phyloP scores from a whole-genome alignment of 108 stramenopile genomes.

The Discostella stelligeroides region DNA sequence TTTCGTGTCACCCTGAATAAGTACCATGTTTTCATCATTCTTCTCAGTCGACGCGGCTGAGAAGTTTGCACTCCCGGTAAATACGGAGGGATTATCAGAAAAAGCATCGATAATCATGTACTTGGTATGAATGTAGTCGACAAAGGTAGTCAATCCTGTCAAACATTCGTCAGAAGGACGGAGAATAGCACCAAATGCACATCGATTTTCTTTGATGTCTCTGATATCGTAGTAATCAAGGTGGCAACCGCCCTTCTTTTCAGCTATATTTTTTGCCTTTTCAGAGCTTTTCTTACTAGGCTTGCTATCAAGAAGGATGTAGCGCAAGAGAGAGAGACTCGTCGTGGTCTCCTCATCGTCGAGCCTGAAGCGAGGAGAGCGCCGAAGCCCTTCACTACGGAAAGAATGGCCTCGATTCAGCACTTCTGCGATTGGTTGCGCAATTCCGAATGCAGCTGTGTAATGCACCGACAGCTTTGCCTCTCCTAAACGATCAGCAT shows the following conservation, averaged over 20 bases:
- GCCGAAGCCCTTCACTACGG: constrained; percentile 23
- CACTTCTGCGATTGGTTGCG: constrained; percentile 29
- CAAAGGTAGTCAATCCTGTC: constrained; percentile 41
- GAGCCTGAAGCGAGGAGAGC: constrained; percentile 35
- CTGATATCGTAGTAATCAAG: constrained; percentile 41
- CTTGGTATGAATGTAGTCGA: constrained; percentile 44
- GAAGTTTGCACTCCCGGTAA: constrained; percentile 49
- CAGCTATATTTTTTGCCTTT: constrained; percentile 18
- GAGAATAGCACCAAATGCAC: constrained; percentile 36
- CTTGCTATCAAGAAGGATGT: constrained; percentile 42
- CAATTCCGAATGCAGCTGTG: constrained; percentile 45
- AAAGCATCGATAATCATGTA: constrained; percentile 40
- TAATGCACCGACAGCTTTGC: constrained; percentile 27
- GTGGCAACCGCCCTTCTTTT: constrained; percentile 29
- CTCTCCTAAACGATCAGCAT: constrained; percentile 36
- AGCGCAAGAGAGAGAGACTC: constrained; percentile 21
- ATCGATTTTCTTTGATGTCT: constrained; percentile 22
- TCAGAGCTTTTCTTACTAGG: constrained; percentile 33
- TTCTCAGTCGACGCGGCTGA: constrained; percentile 31
- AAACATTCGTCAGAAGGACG: constrained; percentile 18
- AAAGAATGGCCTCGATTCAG: constrained; percentile 24
- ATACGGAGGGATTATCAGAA: constrained; percentile 36
- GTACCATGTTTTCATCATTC: constrained; percentile 51
- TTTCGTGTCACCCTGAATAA: constrained; percentile 31
- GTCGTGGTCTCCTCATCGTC: neutral